Conservation (phyloP, 345 rosid genomes). For the Arabidopsis arenosa region DNA sequence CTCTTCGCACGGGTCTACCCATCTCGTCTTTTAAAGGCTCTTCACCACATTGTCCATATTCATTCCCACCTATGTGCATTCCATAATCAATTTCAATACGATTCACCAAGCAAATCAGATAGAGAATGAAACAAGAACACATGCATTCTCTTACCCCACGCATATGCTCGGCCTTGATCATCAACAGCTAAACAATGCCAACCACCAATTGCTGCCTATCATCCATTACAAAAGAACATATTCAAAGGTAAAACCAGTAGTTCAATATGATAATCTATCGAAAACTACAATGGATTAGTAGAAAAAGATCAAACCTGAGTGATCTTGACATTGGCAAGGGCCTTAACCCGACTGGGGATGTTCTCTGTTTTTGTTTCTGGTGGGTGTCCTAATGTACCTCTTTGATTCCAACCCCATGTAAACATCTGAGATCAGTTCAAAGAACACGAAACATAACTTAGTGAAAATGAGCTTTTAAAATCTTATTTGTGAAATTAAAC, state of each 20-base stretch:
- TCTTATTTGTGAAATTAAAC: background rate
- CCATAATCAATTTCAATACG: background rate
- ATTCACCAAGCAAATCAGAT: constrained; percentile 7
- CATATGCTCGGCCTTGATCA: constrained; percentile 93
- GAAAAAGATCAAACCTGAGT: constrained; percentile 68
- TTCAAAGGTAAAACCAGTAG: constrained; percentile 1
- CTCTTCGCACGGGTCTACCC: constrained; percentile 81
- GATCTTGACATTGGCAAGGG: constrained; percentile 72
- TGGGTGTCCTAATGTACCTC: constrained; percentile 96
- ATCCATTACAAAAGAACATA: constrained; percentile 33
- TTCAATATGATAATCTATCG: background rate
- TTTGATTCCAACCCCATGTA: constrained; percentile 99
- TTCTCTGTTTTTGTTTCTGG: constrained; percentile 90
- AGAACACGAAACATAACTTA: background rate
- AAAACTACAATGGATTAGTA: background rate
- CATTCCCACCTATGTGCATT: constrained; percentile 78
- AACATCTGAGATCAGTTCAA: constrained; percentile 61
- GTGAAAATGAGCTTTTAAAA: background rate
- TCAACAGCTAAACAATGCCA: constrained; percentile 99
- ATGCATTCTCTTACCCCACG: constrained; percentile 70
- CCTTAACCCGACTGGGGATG: constrained; percentile 78
- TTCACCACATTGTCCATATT: constrained; percentile 99
- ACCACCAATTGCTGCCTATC: constrained; percentile 97
- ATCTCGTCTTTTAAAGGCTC: constrained; percentile 88
- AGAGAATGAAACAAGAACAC: constrained; percentile 3